Evolutionary conservation across 306 rosid species (phyloP), one percentile per base, ranked within the genome.

Genomic region (Fragaria iinumae): DNA sequence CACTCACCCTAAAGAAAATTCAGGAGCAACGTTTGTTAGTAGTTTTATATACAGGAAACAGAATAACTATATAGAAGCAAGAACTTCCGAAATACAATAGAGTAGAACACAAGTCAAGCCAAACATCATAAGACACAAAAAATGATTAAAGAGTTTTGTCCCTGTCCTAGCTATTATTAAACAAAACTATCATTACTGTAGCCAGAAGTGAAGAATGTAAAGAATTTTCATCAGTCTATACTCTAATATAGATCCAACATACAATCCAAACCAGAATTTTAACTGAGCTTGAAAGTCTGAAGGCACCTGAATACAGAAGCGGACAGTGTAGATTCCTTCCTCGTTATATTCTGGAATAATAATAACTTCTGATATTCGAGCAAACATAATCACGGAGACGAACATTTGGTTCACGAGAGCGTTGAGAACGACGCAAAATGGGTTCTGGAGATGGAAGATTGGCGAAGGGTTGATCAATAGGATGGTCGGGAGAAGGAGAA

Each of bases 221-320:
- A 66, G 27, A 38, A 20, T 9, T 18, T 38, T 21, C 49, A 66
- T 2, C 23, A 66, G 27, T n/a, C 32, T 23, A 21, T n/a, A 23
- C 36, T 9, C 36, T 59, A 21, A n/a, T 8, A 20, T 56, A 56
- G 6, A 60, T 63, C 68, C 68, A 63, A 63, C 10, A 63, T 4
- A 16, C 41, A 32, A 63, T 8, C 8, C 11, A 29, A 8, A 34
- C 66, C 17, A 5, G 7, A 38, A 38, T 38, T 38, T 38, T 38
- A 38, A 38, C 41, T 38, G 41, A 38, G 41, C 41, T n/a, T 16
- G 11, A 43, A 55, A 72, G 74, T 12, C 45, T 53, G 57, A 68
- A 48, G 77, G 69, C 84, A 95, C 99, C 97, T 96, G 99, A 83
- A 96, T 96, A 89, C 98, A 96, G 83, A 96, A 96, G 74, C 97